Base-by-base conservation (phyloP, 306 rosid genomes). In the Prunus fruticosa region DNA sequence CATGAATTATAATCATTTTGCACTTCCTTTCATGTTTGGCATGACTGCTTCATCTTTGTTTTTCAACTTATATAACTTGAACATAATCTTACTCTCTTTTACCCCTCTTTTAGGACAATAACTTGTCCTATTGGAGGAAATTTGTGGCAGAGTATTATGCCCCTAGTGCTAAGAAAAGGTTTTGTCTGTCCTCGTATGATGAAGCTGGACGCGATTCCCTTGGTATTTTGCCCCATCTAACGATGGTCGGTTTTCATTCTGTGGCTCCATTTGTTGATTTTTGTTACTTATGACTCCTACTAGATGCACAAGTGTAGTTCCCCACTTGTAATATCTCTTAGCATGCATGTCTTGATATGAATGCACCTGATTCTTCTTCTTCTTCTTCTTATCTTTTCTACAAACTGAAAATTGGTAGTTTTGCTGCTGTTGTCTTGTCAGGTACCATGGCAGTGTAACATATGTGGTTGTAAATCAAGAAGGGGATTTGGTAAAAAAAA, bases 91-190 rank as follows among this genome's bases (percentile, higher is more conserved):
- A 45, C 70, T 47, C 62, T 66, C 15, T 20, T 15, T 56, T 76
- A 46, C 41, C 51, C 13, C 8, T 53, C 64, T 15, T 75, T 32
- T 30, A 82, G 89, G 85, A 82, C 73, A 82, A 86, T 80, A 69
- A 54, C 28, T 64, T 86, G 62, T 76, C 79, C 43, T 86, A 74
- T 72, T 86, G 87, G 87, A 86, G 81, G 81, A 57, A 53, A 53
- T 74, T 86, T 69, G 83, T 86, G 45, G 75, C 83, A 2, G 89
- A 86, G 82, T 86, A 80, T 68, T 82, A 79, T 67, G 74, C 82
- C 56, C 85, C 85, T 3, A 67, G 80, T 65, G 89, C 83, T 45
- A 86, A 75, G 79, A 86, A 75, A 75, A 82, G 81, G 70, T 83
- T 81, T 81, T 86, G 89, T 50, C 51, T 86, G 60, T 86, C 87